Base-by-base conservation (phyloP, 495 filamentous ascomycete species). In the Podospora anserina region DNA sequence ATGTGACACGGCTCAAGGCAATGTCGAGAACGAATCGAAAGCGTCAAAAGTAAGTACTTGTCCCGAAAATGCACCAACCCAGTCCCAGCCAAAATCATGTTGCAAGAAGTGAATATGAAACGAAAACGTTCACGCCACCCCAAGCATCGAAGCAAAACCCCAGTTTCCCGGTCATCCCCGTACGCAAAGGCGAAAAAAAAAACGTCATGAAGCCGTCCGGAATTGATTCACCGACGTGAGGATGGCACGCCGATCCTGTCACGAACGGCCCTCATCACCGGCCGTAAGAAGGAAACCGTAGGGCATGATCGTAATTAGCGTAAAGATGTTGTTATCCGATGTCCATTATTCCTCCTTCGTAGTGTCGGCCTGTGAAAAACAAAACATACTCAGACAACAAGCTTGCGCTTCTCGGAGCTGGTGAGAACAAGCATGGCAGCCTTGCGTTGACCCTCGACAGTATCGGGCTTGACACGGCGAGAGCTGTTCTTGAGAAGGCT, bases 361-460 rank as follows among this genome's bases (percentile, higher is more conserved):
- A 13, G 39, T 49, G 39, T 49, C 39, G 39, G 39, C 39, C 39
- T 49, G 39, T 13, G 39, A 49, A 49, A 49, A 49, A 49, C 23
- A 23, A 23, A 23, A 23, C 23, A 11, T 61, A 65, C 59, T 56
- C 70, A 74, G 54, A 67, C 70, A 63, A 64, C 69, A 19, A 74
- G 34, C 84, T 92, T 97, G 76, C 93, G 90, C 88, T 97, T 97
- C 81, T 96, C 93, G 66, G 91, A 92, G 75, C 88, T 92, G 67
- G 89, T 93, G 61, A 97, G 85, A 68, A 97, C 90, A 77, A 97
- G 87, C 85, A 92, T 89, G 13, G 92, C 89, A 62, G 90, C 91
- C 85, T 89, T 94, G 75, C 91, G 90, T 76, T 89, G 86, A 61
- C 88, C 88, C 55, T 85, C 84, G 71, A 78, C 80, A 20, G 77